phyloP scores from a whole-genome alignment of 2,329 filamentous ascomycete species.

The Gremmenia infestans region DNA sequence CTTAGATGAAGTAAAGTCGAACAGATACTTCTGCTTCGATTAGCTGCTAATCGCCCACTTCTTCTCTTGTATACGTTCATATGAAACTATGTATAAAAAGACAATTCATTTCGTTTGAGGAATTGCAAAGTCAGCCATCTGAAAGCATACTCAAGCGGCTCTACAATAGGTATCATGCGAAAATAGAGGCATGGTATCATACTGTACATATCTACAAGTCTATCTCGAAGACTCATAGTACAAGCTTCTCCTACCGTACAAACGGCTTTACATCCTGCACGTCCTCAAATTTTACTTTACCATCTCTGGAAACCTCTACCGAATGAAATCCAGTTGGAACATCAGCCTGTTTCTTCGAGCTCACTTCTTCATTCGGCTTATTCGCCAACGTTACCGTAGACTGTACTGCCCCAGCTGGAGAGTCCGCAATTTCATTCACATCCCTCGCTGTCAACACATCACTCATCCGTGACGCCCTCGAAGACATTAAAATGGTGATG shows the following conservation, averaged over 20 bases:
- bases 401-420: slow-evolving; percentile 65
- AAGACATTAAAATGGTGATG: slow-evolving; percentile 79
- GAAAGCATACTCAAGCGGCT: no score
- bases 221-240: not conserved
- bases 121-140: no score
- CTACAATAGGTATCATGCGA: no score
- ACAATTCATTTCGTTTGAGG: no score
- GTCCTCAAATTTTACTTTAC: slow-evolving; percentile 56
- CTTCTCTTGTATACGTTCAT: no score
- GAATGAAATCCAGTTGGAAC: slow-evolving; percentile 47
- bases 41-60: no score
- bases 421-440: slow-evolving; percentile 84
- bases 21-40: no score
- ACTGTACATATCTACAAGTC: slow-evolving; percentile 4
- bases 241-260: slow-evolving; percentile 9
- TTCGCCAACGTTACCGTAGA: slow-evolving; percentile 48
- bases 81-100: no score
- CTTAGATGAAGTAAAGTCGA: no score
- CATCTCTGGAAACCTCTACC: slow-evolving; percentile 52
- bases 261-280: slow-evolving; percentile 17
- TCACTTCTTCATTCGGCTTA: slow-evolving; percentile 36
- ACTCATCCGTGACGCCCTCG: slow-evolving; percentile 70
- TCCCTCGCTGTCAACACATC: slow-evolving; percentile 75
- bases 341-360: slow-evolving; percentile 26
- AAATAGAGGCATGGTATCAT: not conserved